These are phyloP conservation scores for Botrytis deweyae DNA, from an alignment of 2,329 filamentous ascomycete species.

Conservation along the genomic window DNA sequence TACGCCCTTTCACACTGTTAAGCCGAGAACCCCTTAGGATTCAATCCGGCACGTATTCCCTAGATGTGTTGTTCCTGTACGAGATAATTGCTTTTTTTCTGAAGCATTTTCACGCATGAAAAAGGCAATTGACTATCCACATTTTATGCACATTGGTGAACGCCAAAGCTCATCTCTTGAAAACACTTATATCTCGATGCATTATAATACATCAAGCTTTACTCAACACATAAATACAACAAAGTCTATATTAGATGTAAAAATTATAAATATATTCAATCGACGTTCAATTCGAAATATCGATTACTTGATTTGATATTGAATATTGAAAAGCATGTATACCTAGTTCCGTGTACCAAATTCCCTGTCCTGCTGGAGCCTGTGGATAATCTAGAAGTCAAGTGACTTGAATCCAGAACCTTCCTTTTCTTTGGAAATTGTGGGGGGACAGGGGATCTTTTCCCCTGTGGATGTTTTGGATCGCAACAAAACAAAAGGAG, in stretches of 20 bases:
- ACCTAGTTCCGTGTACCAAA: background rate
- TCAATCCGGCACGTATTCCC: background rate
- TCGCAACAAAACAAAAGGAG: constrained; percentile 4
- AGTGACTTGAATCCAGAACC: background rate
- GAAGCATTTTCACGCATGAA: background rate
- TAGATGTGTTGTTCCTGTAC: background rate
- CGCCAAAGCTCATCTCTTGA: background rate
- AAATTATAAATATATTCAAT: background rate
- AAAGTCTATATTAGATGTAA: background rate
- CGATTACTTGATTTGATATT: background rate
- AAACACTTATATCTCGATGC: background rate
- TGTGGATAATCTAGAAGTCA: background rate
- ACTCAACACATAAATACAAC: background rate
- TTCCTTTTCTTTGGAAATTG: background rate
- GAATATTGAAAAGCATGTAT: background rate
- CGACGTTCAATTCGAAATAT: background rate
- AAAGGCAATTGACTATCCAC: background rate
- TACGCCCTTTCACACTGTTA: background rate
- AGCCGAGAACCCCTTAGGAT: background rate
- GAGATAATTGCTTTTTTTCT: background rate
- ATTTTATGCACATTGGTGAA: background rate
- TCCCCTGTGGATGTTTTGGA: background rate
- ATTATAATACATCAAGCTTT: background rate
- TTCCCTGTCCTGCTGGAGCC: background rate
- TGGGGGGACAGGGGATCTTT: background rate